Evolutionary conservation across 2,329 filamentous ascomycete genomes (phyloP).

Genomic region (Pseudogymnoascus pannorum): DNA sequence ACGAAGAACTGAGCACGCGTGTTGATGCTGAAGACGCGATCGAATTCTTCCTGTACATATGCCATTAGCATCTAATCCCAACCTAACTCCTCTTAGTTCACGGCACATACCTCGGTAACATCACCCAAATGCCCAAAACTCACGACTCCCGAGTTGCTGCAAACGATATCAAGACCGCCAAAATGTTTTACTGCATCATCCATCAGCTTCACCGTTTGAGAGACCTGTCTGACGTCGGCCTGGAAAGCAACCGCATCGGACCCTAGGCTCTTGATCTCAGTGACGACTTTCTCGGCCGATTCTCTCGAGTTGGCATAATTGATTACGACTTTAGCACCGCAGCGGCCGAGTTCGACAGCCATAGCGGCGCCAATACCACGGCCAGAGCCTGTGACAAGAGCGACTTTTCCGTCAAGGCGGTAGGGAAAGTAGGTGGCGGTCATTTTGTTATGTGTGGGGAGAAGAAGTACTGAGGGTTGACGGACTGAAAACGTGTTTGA

Average conservation of each 20-base stretch:
- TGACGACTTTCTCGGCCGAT: constrained; percentile 21
- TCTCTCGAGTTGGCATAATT: constrained; percentile 24
- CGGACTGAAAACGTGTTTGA: too few relatives aligned
- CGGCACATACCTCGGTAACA: constrained; percentile 33
- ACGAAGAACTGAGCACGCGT: constrained; percentile 56
- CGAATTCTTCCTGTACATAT: constrained; percentile 50
- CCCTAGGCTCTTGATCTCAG: constrained; percentile 21
- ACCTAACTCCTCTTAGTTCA: constrained; percentile 27
- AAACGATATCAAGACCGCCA: constrained; percentile 54
- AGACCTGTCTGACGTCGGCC: constrained; percentile 29
- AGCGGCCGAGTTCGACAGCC: constrained; percentile 12
- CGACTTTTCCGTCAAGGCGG: too few relatives aligned
- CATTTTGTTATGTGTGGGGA: too few relatives aligned
- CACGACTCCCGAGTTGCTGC: constrained; percentile 54
- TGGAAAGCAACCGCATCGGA: constrained; percentile 24
- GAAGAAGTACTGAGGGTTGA: too few relatives aligned
- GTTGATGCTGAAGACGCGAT: constrained; percentile 55
- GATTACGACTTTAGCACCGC: constrained; percentile 19
- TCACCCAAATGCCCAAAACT: constrained; percentile 52
- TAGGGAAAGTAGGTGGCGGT: too few relatives aligned
- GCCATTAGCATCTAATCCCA: constrained; percentile 18
- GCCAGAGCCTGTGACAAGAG: constrained; percentile 31
- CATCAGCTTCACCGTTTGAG: constrained; percentile 29
- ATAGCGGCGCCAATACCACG: constrained; percentile 15
- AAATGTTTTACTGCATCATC: constrained; percentile 49